Conservation (phyloP, 768 basidiomycete genomes). For the Tricholoma flavovirens region DNA sequence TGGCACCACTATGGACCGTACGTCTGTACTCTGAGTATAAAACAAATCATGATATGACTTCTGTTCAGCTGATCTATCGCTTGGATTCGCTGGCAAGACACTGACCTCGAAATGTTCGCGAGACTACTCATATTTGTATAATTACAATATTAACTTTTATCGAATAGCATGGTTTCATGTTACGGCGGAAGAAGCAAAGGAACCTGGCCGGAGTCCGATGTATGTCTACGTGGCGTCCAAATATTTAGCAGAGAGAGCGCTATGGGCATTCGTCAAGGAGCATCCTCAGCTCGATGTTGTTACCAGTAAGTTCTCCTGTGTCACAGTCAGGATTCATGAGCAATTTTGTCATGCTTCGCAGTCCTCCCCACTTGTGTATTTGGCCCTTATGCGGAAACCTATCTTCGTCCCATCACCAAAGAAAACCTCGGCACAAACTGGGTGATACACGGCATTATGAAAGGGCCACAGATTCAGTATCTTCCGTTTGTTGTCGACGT, state of each 20-base stretch:
- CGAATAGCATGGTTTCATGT: slow-evolving; percentile 30
- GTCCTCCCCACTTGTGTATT: no score
- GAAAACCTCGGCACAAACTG: slow-evolving; percentile 25
- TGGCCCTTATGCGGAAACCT: slow-evolving; percentile 21
- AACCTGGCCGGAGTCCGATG: slow-evolving; percentile 20
- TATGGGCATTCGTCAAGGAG: slow-evolving; percentile 29
- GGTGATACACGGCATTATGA: slow-evolving; percentile 22
- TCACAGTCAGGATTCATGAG: neutral
- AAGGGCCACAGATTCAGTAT: slow-evolving; percentile 14
- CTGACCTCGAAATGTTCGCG: slow-evolving; percentile 19
- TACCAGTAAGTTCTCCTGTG: slow-evolving; percentile 25
- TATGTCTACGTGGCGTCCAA: slow-evolving; percentile 39
- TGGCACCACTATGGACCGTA: slow-evolving; percentile 27
- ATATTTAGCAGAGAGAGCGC: slow-evolving; percentile 33
- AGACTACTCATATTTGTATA: neutral
- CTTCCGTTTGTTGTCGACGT: no score
- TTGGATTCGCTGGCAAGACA: slow-evolving; percentile 18
- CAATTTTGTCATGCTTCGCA: neutral
- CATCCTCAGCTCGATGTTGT: slow-evolving; percentile 26
- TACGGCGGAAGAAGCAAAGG: slow-evolving; percentile 25
- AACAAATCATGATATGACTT: neutral
- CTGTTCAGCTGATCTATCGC: slow-evolving; percentile 17
- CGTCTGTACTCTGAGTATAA: neutral
- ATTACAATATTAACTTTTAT: neutral
- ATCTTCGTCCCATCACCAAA: slow-evolving; percentile 22